phyloP scores from a whole-genome alignment of 257 asterid genomes.

The Nicotiana paniculata region DNA sequence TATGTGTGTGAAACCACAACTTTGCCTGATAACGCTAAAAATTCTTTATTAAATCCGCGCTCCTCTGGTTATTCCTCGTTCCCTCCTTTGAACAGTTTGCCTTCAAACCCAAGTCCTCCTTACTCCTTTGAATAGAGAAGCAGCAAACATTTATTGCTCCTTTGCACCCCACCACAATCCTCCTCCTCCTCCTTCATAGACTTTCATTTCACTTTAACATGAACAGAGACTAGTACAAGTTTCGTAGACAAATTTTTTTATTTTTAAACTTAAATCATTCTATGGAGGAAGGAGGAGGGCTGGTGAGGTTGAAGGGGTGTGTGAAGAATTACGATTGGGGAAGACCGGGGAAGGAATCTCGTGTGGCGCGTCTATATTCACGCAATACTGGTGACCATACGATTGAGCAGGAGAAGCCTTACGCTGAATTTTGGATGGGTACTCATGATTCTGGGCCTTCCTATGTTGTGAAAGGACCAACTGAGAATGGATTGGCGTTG shows the following conservation, averaged over 20 bases:
- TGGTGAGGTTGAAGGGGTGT: conserved; percentile 49
- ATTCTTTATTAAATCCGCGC: neutral
- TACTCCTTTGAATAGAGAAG: neutral
- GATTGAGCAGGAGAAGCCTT: conserved; percentile 37
- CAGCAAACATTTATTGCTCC: neutral
- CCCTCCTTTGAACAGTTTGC: neutral
- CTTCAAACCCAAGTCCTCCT: neutral
- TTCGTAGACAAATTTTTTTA: neutral
- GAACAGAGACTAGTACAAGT: neutral
- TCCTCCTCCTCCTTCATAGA: neutral
- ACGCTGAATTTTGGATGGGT: conserved; percentile 94
- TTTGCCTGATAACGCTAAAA: neutral
- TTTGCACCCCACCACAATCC: neutral
- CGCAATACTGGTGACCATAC: conserved; percentile 38
- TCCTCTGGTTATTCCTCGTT: neutral
- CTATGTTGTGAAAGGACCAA: conserved; percentile 15
- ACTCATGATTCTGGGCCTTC: conserved; percentile 87
- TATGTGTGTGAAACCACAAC: neutral
- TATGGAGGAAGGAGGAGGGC: conserved; percentile 1
- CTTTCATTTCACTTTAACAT: neutral
- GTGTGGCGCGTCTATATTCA: conserved; percentile 52
- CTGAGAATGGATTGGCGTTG: conserved; percentile 14
- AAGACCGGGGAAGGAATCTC: conserved; percentile 45
- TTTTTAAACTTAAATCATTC: neutral
- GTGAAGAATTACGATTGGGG: conserved; percentile 82